Evolutionary conservation across 805 yeast species (phyloP).

Genomic region (Yamadazyma phyllophila): DNA sequence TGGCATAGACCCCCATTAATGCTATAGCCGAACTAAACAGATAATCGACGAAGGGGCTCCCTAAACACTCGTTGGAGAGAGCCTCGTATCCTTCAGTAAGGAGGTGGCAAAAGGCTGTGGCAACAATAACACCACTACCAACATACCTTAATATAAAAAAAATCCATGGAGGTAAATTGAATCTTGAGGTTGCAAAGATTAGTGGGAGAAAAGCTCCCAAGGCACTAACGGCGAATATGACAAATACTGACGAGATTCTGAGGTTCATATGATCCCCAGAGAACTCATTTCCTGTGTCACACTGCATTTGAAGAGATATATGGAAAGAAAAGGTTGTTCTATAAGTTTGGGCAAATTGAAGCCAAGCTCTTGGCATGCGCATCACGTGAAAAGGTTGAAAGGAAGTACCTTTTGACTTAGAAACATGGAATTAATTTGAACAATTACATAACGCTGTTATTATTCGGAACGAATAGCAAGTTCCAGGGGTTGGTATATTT

Average conservation of each 20-base stretch:
- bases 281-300: conserved; percentile 43
- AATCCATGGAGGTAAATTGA: conserved; percentile 58
- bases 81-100: conserved; percentile 66
- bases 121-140: conserved; percentile 81
- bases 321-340: background rate
- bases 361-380: background rate
- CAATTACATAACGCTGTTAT: no score
- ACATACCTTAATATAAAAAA: conserved; percentile 70
- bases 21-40: conserved; percentile 56
- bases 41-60: conserved; percentile 52
- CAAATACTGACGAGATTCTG: conserved; percentile 63
- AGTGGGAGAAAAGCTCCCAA: conserved; percentile 63
- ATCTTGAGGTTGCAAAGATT: conserved; percentile 56
- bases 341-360: no score
- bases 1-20: conserved; percentile 46
- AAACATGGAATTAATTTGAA: no score
- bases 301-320: conserved; percentile 14
- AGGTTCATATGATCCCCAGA: conserved; percentile 42
- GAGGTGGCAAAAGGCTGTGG: conserved; percentile 77
- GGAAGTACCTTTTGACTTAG: no score
- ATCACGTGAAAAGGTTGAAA: background rate
- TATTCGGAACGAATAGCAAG: no score
- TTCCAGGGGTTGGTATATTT: no score
- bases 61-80: conserved; percentile 56
- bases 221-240: conserved; percentile 51